phyloP scores from a whole-genome alignment of 2,329 filamentous ascomycete genomes.

The Periconia digitata region DNA sequence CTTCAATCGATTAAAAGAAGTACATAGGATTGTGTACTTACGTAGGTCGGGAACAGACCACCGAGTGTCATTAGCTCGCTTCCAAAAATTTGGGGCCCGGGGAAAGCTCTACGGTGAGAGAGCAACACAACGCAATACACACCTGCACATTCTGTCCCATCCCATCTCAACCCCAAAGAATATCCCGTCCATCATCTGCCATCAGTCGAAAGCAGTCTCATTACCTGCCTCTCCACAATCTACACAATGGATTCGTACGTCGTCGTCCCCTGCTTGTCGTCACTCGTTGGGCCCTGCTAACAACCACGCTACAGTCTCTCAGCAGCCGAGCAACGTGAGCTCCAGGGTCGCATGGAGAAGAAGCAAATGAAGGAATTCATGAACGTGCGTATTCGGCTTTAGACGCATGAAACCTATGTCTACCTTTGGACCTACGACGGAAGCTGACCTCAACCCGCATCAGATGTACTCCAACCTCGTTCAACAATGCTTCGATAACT shows the following conservation, averaged over 20 bases:
- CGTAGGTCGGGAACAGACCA: slow-evolving; percentile 13
- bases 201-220: background rate
- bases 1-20: background rate
- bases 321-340: slow-evolving; percentile 81
- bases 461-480: slow-evolving; percentile 75
- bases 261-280: background rate
- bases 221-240: background rate
- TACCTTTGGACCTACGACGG: background rate
- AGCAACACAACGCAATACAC: background rate
- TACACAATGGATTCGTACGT: slow-evolving; percentile 42
- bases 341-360: slow-evolving; percentile 92
- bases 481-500: slow-evolving; percentile 92
- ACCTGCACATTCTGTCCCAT: background rate
- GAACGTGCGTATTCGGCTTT: slow-evolving; percentile 67
- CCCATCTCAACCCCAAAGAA: background rate
- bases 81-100: slow-evolving; percentile 22
- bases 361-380: slow-evolving; percentile 99
- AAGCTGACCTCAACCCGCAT: slow-evolving; percentile 2
- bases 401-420: background rate
- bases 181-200: background rate
- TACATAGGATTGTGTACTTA: too few relatives aligned
- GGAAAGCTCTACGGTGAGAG: slow-evolving; percentile 15
- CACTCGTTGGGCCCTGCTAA: slow-evolving; percentile 14
- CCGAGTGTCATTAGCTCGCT: slow-evolving; percentile 18
- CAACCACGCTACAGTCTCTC: slow-evolving; percentile 62